phyloP scores from a whole-genome alignment of 202 grass and related monocot species.

The Schoenoplectus triqueter region DNA sequence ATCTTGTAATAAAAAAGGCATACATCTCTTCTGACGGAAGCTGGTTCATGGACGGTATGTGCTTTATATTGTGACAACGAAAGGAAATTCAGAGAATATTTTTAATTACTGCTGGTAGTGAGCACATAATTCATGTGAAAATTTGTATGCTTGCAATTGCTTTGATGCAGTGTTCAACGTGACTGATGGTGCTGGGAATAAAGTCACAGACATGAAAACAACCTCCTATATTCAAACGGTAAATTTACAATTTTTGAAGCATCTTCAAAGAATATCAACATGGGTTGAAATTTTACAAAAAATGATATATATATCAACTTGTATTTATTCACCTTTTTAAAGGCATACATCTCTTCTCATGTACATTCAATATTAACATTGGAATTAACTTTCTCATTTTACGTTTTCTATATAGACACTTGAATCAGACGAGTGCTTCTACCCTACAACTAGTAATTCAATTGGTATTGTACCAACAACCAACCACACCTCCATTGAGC shows the following conservation, averaged over 20 bases:
- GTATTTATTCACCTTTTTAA: no score
- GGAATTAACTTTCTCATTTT: not conserved
- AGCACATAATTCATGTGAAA: not conserved
- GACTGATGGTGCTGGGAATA: slow-evolving; percentile 67
- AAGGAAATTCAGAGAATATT: slow-evolving; percentile 4
- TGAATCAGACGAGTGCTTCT: slow-evolving; percentile 72
- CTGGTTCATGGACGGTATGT: slow-evolving; percentile 87
- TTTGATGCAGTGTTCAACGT: slow-evolving; percentile 75
- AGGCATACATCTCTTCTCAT: no score
- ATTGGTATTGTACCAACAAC: slow-evolving; percentile 60
- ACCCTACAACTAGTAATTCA: slow-evolving; percentile 52
- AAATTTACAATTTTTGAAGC: slow-evolving; percentile 11
- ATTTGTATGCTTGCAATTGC: not conserved
- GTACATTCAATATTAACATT: not conserved
- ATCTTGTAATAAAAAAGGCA: slow-evolving; percentile 69
- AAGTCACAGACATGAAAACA: slow-evolving; percentile 57
- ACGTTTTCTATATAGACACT: slow-evolving; percentile 50
- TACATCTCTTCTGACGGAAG: slow-evolving; percentile 77
- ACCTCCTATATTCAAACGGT: slow-evolving; percentile 72
- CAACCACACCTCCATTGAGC: slow-evolving; percentile 78
- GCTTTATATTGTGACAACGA: not conserved
- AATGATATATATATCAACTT: not conserved
- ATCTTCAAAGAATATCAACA: not conserved
- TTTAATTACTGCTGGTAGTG: not conserved
- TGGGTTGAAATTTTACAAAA: not conserved